Conservation (phyloP, 78 protist genomes). For the Dictyostelium purpureum region DNA sequence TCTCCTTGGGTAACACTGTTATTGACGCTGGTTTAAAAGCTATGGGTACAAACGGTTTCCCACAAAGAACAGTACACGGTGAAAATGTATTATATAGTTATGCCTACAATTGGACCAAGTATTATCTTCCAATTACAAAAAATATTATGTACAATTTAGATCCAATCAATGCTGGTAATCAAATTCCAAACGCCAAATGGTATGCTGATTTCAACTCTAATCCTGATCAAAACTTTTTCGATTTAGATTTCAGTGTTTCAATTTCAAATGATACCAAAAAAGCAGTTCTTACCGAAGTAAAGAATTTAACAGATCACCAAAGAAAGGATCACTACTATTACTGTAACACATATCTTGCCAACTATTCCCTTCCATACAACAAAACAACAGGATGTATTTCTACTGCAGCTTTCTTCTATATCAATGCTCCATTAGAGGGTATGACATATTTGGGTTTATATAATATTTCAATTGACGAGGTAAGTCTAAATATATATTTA, state of each 20-base stretch:
- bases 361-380: neutral
- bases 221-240: neutral
- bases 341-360: neutral
- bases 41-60: constrained; percentile 59
- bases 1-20: neutral
- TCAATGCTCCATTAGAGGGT: constrained; percentile 40
- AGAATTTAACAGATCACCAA: too few relatives aligned
- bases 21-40: neutral
- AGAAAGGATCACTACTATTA: constrained; percentile 1
- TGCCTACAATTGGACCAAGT: constrained; percentile 25
- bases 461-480: neutral
- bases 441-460: constrained; percentile 21
- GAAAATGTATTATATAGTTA: constrained; percentile 5
- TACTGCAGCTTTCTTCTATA: neutral
- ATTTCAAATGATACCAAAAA: neutral
- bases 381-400: constrained; percentile 30
- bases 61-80: constrained; percentile 19
- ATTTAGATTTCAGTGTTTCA: neutral
- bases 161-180: neutral
- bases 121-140: neutral
- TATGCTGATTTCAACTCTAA: neutral
- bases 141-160: too few relatives aligned
- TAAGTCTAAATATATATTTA: neutral
- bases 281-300: neutral
- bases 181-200: neutral